Percentiles rank a stretch among this genome's conserved stretches.
phyloP scores from a whole-genome alignment of 73 alveolate species.

The Urostyla sp. region DNA sequence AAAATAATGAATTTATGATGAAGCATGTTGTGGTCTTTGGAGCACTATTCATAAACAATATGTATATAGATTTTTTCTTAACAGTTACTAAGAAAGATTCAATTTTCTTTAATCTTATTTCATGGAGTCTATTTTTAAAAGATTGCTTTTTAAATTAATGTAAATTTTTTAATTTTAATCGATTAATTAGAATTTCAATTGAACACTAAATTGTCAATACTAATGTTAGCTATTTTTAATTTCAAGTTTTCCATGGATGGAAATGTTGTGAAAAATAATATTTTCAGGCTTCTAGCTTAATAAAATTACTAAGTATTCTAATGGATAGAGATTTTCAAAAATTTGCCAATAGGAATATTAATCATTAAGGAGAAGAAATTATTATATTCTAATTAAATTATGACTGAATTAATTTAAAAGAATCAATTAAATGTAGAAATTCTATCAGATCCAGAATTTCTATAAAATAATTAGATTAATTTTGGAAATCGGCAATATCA shows the following conservation, averaged over 20 bases:
- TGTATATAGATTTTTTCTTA: slow-evolving; percentile 39
- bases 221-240: slow-evolving; percentile 18
- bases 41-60: slow-evolving; percentile 46
- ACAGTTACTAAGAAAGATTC: slow-evolving; percentile 19
- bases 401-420: slow-evolving; percentile 23
- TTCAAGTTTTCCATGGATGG: slow-evolving; percentile 41
- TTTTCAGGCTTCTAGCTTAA: not conserved
- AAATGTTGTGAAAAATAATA: not conserved
- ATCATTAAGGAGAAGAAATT: slow-evolving; percentile 26
- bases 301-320: not conserved
- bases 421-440: slow-evolving; percentile 13
- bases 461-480: too few relatives aligned
- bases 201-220: slow-evolving; percentile 23
- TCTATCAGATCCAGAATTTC: not conserved
- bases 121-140: too few relatives aligned
- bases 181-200: not conserved
- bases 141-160: not conserved
- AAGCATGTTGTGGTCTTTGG: slow-evolving; percentile 20
- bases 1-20: too few relatives aligned
- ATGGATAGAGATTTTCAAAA: slow-evolving; percentile 40
- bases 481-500: too few relatives aligned
- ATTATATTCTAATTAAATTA: slow-evolving; percentile 24
- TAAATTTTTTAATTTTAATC: not conserved
- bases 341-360: slow-evolving; percentile 39
- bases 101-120: not conserved